Conservation (phyloP, 2,329 filamentous ascomycete genomes). For the Periglandula ipomoeae region DNA sequence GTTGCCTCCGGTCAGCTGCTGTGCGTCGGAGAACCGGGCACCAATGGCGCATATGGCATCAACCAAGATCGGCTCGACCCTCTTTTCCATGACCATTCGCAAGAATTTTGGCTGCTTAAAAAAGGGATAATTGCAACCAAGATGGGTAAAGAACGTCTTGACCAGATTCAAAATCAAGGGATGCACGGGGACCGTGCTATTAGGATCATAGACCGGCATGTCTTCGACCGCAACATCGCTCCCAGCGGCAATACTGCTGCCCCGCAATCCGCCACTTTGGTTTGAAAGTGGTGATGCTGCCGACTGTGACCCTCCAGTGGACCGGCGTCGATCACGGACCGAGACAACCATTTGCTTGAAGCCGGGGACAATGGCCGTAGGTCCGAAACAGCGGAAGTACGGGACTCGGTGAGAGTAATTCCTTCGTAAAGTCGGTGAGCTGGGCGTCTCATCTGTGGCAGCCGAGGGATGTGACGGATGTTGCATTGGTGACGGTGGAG, state of each 20-base stretch:
- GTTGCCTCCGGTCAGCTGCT: constrained; percentile 36
- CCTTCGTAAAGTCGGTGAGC: constrained; percentile 39
- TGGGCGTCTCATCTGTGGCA: constrained; percentile 15
- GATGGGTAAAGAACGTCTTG: constrained; percentile 70
- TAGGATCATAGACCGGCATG: constrained; percentile 67
- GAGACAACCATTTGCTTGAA: constrained; percentile 89
- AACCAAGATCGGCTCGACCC: constrained; percentile 74
- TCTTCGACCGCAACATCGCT: constrained; percentile 39
- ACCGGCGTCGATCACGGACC: constrained; percentile 56
- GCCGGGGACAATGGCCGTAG: constrained; percentile 82
- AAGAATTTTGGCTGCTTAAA: constrained; percentile 64
- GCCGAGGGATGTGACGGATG: constrained; percentile 9
- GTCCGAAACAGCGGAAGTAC: constrained; percentile 85
- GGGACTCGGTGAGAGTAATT: constrained; percentile 60
- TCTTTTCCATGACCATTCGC: constrained; percentile 69
- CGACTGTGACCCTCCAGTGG: constrained; percentile 48
- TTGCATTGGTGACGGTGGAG: constrained; percentile 8
- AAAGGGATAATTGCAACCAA: constrained; percentile 83
- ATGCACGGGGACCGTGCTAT: constrained; percentile 60
- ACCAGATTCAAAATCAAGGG: constrained; percentile 68
- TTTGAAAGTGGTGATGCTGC: constrained; percentile 39
- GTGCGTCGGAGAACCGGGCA: constrained; percentile 66
- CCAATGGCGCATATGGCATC: constrained; percentile 78
- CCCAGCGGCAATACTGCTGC: constrained; percentile 32
- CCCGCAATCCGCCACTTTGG: constrained; percentile 22